Conservation (phyloP, 306 rosid species). For the Fragaria vesca region DNA sequence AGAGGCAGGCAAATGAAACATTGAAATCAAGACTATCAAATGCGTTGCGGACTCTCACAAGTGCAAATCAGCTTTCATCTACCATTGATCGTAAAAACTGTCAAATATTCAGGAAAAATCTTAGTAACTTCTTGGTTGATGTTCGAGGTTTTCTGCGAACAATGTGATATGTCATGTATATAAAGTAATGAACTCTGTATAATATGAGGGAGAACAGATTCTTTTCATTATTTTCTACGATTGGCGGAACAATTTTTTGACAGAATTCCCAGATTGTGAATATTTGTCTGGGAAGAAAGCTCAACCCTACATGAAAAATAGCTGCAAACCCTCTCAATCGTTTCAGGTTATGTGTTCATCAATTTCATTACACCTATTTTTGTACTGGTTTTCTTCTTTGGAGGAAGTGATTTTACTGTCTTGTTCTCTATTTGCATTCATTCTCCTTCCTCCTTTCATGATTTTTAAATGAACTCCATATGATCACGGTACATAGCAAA, state of each 20-base stretch:
- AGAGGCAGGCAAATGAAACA: constrained; percentile 58
- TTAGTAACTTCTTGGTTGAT: constrained; percentile 64
- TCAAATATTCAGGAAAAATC: constrained; percentile 89
- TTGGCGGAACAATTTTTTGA: not conserved
- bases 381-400: not conserved
- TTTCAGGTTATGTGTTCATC: not conserved
- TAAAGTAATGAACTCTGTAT: not conserved
- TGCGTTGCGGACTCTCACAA: constrained; percentile 73
- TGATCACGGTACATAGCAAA: too few relatives aligned
- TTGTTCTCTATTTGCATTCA: too few relatives aligned
- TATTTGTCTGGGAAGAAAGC: not conserved
- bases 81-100: constrained; percentile 77
- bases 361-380: not conserved
- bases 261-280: constrained; percentile 9
- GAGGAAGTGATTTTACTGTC: not conserved
- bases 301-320: not conserved
- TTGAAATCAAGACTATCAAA: constrained; percentile 66
- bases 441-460: too few relatives aligned
- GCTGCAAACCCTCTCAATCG: not conserved
- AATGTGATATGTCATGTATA: constrained; percentile 39
- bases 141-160: constrained; percentile 86
- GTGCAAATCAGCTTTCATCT: constrained; percentile 75
- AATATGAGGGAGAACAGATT: constrained; percentile 14
- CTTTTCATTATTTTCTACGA: not conserved
- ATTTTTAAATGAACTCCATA: too few relatives aligned